A percentile compares a stretch with the other conserved stretches of the same genome.
phyloP scores from a whole-genome alignment of 495 filamentous ascomycete genomes.

The Hyaloscypha hepaticicola region DNA sequence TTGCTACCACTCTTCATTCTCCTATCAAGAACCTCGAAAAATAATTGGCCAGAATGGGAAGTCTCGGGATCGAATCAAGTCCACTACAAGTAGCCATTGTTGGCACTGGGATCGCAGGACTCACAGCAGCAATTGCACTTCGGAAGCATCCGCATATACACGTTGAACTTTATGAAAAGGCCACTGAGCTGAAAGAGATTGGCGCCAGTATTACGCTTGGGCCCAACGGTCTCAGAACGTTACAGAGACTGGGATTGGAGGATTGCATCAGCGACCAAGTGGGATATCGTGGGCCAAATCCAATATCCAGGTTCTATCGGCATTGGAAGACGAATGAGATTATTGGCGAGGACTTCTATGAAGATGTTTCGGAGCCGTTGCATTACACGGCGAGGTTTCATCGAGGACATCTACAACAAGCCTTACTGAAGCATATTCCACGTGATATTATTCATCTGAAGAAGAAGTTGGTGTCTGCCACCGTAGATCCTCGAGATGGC shows the following conservation, averaged over 20 bases:
- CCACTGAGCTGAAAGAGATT: conserved; percentile 46
- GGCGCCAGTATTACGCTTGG: conserved; percentile 51
- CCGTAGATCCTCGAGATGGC: conserved; percentile 18
- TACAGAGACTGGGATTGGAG: conserved; percentile 45
- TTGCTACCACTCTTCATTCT: background rate
- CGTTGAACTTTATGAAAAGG: conserved; percentile 47
- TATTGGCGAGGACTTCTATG: conserved; percentile 40
- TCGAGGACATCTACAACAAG: conserved; percentile 46
- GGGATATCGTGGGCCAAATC: conserved; percentile 40
- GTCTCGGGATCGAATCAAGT: background rate
- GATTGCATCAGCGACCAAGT: conserved; percentile 43
- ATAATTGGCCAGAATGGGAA: conserved; percentile 10
- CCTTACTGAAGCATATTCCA: conserved; percentile 43
- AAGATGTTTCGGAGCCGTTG: conserved; percentile 39
- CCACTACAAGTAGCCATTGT: conserved; percentile 39
- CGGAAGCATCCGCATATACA: conserved; percentile 39
- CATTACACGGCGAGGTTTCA: conserved; percentile 49
- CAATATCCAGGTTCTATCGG: conserved; percentile 37
- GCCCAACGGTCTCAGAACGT: conserved; percentile 50
- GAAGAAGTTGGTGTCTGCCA: conserved; percentile 30
- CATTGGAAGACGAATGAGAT: conserved; percentile 48
- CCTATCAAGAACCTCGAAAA: background rate
- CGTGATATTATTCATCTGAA: conserved; percentile 32
- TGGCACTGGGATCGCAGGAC: conserved; percentile 50
- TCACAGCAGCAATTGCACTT: conserved; percentile 46